phyloP scores from a whole-genome alignment of 331 rosid genomes.

The Saraca asoca region DNA sequence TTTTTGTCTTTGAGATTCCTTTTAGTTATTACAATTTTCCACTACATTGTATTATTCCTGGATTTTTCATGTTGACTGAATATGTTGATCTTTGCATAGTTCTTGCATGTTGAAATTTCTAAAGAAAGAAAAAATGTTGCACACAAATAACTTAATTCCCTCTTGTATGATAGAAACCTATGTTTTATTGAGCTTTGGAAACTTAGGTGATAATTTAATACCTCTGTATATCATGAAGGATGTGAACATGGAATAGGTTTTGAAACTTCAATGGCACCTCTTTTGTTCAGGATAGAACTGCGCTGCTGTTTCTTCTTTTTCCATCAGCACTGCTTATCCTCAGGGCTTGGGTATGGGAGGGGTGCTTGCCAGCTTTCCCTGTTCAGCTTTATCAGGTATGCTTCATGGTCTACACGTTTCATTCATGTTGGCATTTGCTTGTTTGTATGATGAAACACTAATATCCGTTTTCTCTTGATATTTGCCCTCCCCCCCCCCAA shows the following conservation, averaged over 20 bases:
- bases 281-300: constrained; percentile 88
- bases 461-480: too few species aligned
- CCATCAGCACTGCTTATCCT: constrained; percentile 73
- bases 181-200: too few species aligned
- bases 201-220: too few species aligned
- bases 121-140: constrained; percentile 1
- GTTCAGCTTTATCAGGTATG: constrained; percentile 94
- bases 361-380: constrained; percentile 94
- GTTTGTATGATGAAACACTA: constrained; percentile 4
- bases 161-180: too few species aligned
- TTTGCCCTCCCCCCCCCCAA: too few species aligned
- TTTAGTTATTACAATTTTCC: neutral
- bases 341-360: constrained; percentile 90
- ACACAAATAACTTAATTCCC: constrained; percentile 1
- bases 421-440: constrained; percentile 22
- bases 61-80: neutral
- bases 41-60: neutral
- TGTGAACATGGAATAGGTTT: constrained; percentile 9
- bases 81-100: constrained; percentile 3
- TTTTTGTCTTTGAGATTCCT: neutral
- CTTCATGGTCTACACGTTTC: neutral
- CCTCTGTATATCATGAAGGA: too few species aligned
- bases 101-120: neutral
- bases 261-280: constrained; percentile 25
- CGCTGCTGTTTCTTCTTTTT: constrained; percentile 86